Evolutionary conservation across 1,139 yeast genomes (phyloP).

Genomic region (Petasospora fabianii): DNA sequence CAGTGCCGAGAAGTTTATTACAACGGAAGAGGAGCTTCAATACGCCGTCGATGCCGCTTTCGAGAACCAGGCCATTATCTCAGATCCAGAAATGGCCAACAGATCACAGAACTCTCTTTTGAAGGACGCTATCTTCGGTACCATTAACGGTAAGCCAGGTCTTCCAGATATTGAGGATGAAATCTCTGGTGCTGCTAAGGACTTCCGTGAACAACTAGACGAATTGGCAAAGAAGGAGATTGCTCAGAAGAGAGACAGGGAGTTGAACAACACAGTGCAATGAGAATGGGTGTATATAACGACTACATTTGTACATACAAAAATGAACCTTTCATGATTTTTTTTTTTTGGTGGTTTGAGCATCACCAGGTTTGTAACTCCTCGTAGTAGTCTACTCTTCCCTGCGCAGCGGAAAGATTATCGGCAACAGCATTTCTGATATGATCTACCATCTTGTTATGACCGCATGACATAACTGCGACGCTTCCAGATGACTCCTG

Average conservation of each 20-base stretch:
- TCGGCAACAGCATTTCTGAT: constrained; percentile 35
- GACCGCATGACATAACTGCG: constrained; percentile 48
- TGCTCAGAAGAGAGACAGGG: not conserved
- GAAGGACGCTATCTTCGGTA: constrained; percentile 32
- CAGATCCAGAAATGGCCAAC: constrained; percentile 3
- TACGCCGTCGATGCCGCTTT: constrained; percentile 33
- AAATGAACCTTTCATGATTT: constrained; percentile 1
- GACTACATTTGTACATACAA: constrained; percentile 5
- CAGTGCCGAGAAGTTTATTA: constrained; percentile 51
- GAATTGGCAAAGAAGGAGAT: constrained; percentile 3
- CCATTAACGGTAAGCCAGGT: constrained; percentile 30
- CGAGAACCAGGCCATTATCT: not conserved
- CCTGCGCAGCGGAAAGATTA: constrained; percentile 16
- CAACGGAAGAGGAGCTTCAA: constrained; percentile 32
- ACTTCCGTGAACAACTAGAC: constrained; percentile 25
- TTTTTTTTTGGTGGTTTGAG: too few relatives aligned
- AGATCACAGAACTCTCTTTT: constrained; percentile 22
- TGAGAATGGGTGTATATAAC: not conserved
- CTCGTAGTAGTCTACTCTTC: constrained; percentile 25
- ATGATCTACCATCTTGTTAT: constrained; percentile 51
- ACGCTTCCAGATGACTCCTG: constrained; percentile 38
- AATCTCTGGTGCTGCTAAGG: constrained; percentile 29
- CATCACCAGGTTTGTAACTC: constrained; percentile 27
- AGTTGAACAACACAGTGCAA: constrained; percentile 1
- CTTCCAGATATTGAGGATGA: constrained; percentile 29